A percentile compares a stretch with the other conserved stretches of the same genome.
phyloP scores from a whole-genome alignment of 129 eudicot species.

The Dittrichia graveolens region DNA sequence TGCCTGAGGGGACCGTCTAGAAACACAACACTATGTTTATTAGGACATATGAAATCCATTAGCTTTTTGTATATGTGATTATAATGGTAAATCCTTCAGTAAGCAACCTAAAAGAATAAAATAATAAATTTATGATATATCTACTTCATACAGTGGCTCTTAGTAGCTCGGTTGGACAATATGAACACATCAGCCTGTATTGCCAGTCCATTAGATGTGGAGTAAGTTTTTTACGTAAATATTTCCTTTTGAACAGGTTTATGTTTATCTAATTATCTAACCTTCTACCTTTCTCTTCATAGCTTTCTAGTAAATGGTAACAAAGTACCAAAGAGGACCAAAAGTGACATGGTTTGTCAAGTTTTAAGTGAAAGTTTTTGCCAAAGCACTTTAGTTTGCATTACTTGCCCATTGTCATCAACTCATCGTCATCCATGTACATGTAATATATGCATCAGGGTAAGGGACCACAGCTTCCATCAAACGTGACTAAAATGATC shows the following conservation, averaged over 20 bases:
- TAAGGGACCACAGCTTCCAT: conserved; percentile 45
- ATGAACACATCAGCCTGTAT: conserved; percentile 41
- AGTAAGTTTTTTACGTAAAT: conserved; percentile 12
- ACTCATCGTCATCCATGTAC: conserved; percentile 12
- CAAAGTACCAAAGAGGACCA: conserved; percentile 37
- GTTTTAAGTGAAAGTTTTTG: neutral
- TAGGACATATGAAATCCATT: conserved; percentile 1
- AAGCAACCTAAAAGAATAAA: conserved; percentile 9
- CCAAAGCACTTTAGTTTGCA: neutral
- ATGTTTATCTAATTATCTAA: conserved; percentile 7
- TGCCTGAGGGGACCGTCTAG: neutral
- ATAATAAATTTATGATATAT: no score
- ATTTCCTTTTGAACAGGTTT: neutral
- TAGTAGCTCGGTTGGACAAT: conserved; percentile 37
- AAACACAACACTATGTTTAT: neutral
- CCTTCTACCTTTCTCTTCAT: conserved; percentile 12
- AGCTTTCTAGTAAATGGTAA: conserved; percentile 38
- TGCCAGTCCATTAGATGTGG: conserved; percentile 36
- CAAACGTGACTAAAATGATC: conserved; percentile 45
- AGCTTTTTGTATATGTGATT: conserved; percentile 10
- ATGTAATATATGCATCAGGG: conserved; percentile 37
- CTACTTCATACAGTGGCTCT: conserved; percentile 37
- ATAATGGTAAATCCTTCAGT: conserved; percentile 4
- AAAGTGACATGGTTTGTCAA: conserved; percentile 35
- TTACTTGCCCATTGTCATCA: conserved; percentile 1